Base-by-base conservation (phyloP, 1,284 basidiomycete species). In the Cryptococcus sp. region DNA sequence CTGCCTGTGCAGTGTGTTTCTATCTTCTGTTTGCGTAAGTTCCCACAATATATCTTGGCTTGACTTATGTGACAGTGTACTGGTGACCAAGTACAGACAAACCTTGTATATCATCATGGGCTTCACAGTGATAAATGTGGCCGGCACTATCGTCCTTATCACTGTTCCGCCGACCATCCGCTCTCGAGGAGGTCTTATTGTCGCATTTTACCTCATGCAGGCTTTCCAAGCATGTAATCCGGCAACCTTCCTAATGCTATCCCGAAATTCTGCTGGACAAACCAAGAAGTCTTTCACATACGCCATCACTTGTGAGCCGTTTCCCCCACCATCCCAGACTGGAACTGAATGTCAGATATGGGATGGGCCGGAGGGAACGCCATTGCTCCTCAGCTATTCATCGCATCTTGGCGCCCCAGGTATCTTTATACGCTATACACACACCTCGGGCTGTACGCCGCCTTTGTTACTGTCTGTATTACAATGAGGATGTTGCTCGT, bases 291-390 rank as follows among this genome's bases (percentile, higher is more conserved):
- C 53, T 2, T 50, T 66, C n/a, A 57, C 53, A 22, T 68, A 64
- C 52, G 60, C 64, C 24, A 46, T 56, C 9, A 56, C 56, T 21
- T 68, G 52, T 49, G 48, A 32, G 49, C 36, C 36, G 14, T 39
- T 14, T 39, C 14, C 36, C 36, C 36, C 19, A 5, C 7, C 21
- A 43, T 14, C 10, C 41, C 10, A n/a, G n/a, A 36, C 34, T n/a
- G 19, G n/a, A 14, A 16, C 41, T 43, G 41, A 43, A 3, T 22
- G 19, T 5, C 16, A 60, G 56, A 57, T 55, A 57, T 67, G 34
- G 61, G 54, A 36, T 66, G 66, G 64, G 61, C 64, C 1, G 59
- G 54, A 11, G 69, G 69, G 5, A 70, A 70, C 45, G 61, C 65
- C 9, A 55, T 65, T 41, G 57, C 59, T 13, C 61, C 67, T 13